Conservation (phyloP, 2,329 filamentous ascomycete genomes). For the Nemania sp. region DNA sequence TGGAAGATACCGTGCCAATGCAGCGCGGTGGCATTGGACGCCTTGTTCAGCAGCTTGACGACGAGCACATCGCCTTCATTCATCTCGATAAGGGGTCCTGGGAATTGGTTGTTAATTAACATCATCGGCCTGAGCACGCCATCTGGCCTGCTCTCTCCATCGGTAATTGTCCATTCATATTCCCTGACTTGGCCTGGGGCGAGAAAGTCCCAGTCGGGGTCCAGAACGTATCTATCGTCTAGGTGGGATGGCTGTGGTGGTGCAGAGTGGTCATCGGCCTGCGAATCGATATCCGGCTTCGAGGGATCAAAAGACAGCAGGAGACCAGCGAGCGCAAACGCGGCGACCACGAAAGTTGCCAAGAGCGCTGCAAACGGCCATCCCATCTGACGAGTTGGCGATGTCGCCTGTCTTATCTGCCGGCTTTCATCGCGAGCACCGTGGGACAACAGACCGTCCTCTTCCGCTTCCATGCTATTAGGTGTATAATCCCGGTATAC, state of each 20-base stretch:
- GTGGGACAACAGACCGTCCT: slow-evolving; percentile 1
- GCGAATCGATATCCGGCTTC: slow-evolving; percentile 1
- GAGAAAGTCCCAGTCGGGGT: slow-evolving; percentile 58
- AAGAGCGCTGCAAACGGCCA: slow-evolving; percentile 20
- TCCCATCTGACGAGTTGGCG: background rate
- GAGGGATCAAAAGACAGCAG: slow-evolving; percentile 23
- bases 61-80: slow-evolving; percentile 75
- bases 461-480: background rate
- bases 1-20: slow-evolving; percentile 82
- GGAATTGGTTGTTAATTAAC: slow-evolving; percentile 76
- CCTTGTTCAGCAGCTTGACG: slow-evolving; percentile 70
- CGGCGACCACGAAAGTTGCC: slow-evolving; percentile 2
- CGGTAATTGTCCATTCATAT: slow-evolving; percentile 64
- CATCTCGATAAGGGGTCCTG: slow-evolving; percentile 72
- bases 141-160: slow-evolving; percentile 64
- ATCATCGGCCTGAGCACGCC: slow-evolving; percentile 63
- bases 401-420: background rate
- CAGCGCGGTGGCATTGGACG: slow-evolving; percentile 67
- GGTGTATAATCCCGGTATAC: background rate
- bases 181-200: slow-evolving; percentile 56
- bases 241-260: slow-evolving; percentile 20
- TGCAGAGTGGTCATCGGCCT: background rate
- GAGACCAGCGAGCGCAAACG: slow-evolving; percentile 18
- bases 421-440: background rate
- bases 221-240: slow-evolving; percentile 59